Percentiles rank a stretch among this genome's conserved stretches.
phyloP scores from a whole-genome alignment of 805 yeast species.

The Yamadazyma paraphyllophila region DNA sequence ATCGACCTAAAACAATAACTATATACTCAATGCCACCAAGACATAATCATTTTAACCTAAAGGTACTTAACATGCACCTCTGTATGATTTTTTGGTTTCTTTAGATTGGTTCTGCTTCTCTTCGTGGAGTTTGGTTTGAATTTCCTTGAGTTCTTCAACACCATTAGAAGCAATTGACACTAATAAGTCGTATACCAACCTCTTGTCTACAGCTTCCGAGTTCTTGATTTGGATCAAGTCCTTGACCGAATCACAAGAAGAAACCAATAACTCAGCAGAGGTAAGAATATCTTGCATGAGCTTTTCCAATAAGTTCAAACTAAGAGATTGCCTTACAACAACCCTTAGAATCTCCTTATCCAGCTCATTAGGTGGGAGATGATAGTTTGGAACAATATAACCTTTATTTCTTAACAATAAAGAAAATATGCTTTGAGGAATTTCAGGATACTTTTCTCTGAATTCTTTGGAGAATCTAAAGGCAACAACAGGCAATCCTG shows the following conservation, averaged over 20 bases:
- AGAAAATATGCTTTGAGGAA: constrained; percentile 78
- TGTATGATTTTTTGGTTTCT: constrained; percentile 30
- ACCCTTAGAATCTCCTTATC: constrained; percentile 74
- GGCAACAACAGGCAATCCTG: constrained; percentile 89
- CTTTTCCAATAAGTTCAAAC: constrained; percentile 58
- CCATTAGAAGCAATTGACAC: constrained; percentile 58
- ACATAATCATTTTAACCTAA: background rate
- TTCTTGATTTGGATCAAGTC: constrained; percentile 15
- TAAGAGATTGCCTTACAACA: constrained; percentile 72
- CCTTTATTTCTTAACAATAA: constrained; percentile 73
- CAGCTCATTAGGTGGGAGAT: constrained; percentile 62
- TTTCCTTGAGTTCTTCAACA: constrained; percentile 34
- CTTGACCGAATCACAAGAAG: constrained; percentile 44
- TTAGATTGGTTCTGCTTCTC: constrained; percentile 19
- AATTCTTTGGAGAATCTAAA: constrained; percentile 68
- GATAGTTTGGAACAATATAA: constrained; percentile 88
- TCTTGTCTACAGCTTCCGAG: constrained; percentile 23
- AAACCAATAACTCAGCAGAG: constrained; percentile 50
- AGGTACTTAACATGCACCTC: constrained; percentile 32
- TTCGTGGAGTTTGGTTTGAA: constrained; percentile 21
- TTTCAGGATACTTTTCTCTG: constrained; percentile 61
- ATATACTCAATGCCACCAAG: background rate
- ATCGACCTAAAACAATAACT: background rate
- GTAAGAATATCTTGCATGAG: constrained; percentile 60
- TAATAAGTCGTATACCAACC: constrained; percentile 47